Evolutionary conservation across 768 basidiomycete genomes (phyloP), one percentile per base, ranked within the genome.

Genomic region (Pleurotus platypus): DNA sequence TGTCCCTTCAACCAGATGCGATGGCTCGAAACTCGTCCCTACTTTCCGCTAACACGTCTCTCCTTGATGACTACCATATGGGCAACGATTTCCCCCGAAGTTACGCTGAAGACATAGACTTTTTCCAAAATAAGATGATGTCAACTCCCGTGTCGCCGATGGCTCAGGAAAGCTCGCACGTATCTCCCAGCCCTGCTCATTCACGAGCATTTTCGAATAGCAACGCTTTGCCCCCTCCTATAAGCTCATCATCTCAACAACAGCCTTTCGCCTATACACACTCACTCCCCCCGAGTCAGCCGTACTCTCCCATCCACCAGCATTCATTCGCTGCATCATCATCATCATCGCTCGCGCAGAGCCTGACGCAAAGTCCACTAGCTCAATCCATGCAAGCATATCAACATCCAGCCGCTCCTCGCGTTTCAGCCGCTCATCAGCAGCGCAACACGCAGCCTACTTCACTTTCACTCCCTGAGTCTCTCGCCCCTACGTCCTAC

Each of bases 51-150:
- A 38, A 42, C 37, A 4, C 18, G 5, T 18, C 35, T 40, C 5
- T 30, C 9, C 24, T 38, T 1, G 27, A 5, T 15, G 49, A 50
- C 1, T 50, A 15, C n/a, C 20, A 50, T 15, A 27, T 16, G n/a
- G 27, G n/a, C 66, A 64, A 58, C 62, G 58, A 61, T 65, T 35
- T 35, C 8, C 30, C 30, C 2, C 60, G 20, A 57, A 65, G 35
- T 4, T 58, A 20, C n/a, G 35, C 57, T 4, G 38, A 45, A 9
- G 39, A 16, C n/a, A 22, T 22, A n/a, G 20, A 45, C 42, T 55
- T 35, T 50, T 57, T 26, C 43, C 59, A n/a, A 55, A 54, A 22
- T 37, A 59, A 26, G 22, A 13, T 12, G 40, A 51, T 24, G 47
- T 56, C 45, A 37, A 56, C 42, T 35, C 59, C 13, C 20, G 40